Evolutionary conservation across 106 monocot genomes (phyloP), one percentile per base, ranked within the genome.

Genomic region (Posidonia australis): DNA sequence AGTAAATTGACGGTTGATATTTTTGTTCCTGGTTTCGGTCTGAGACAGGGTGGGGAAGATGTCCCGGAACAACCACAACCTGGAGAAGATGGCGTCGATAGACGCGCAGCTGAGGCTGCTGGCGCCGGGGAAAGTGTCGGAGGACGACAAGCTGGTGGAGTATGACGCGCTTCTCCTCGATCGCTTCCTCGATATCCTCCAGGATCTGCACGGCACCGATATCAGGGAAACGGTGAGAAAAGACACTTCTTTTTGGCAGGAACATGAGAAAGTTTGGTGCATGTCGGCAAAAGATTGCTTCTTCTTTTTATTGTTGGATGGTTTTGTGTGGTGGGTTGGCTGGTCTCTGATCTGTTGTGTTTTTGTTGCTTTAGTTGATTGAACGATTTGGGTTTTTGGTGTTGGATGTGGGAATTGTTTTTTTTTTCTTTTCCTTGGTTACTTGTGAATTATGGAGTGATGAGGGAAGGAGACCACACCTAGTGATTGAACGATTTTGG

Each of bases 71-170:
- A 2, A 2, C 36, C 36, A 36, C 5, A 36, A 36, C 36, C 5
- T 36, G 36, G 36, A 36, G 36, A 36, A 36, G 36, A 36, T 36
- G 36, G 36, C 36, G 36, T 36, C 36, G 36, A 36, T 36, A 2
- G 36, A 36, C 36, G 36, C 36, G 36, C 36, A 36, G 36, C 36
- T 36, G 5, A 36, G 36, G 36, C 36, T 36, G 7, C 36, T 36
- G 36, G 36, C 36, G 36, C 36, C 36, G 36, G 64, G 62, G 28
- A 92, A 92, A 76, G 87, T 92, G 20, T 92, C 92, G 44, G 92
- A 87, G 57, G 92, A 92, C 42, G 92, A 92, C 69, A 92, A 87
- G 77, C 76, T 92, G 44, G 82, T 92, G n/a, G 92, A 92, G 68
- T 92, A 92, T 45, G 92, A 85, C 20, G 87, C 92, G 16, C 63